Base-by-base conservation (phyloP, 768 basidiomycete species). In the Lactarius sp. region DNA sequence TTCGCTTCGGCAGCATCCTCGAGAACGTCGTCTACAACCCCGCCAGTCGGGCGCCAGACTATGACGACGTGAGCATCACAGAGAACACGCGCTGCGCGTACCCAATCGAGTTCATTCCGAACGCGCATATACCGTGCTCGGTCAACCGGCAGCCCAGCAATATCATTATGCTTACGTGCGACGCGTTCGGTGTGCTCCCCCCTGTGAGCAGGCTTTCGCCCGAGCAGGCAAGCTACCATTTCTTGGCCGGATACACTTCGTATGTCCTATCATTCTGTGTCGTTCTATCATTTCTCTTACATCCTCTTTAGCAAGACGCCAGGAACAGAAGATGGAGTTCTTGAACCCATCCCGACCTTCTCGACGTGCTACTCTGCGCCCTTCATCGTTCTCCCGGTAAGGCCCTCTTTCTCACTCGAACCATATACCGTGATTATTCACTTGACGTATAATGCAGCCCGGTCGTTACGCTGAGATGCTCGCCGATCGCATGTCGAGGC, bases 51-150 rank as follows among this genome's bases (percentile, higher is more conserved):
- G 71, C 77, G 27, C 89, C 97, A 55, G 95, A 99, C 77, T 99
- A 98, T 77, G 91, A 98, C 74, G 97, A 98, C 73, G 81, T 94
- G 69, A 81, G 87, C 75, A 98, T 98, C 77, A 99, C 97, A 12
- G 97, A 99, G 78, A 99, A 99, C 81, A 99, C 97, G 31, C 93
- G 97, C 54, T 99, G 97, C 76, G 95, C 96, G 33, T 98, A 99
- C 78, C 96, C 97, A 10, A 99, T 99, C 75, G 96, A 99, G 73
- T 92, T 80, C 79, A 98, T 99, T 69, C 87, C 91, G 66, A 95
- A 97, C 73, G 95, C 96, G 62, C 84, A 90, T 75, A 92, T 98
- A 70, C 96, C 96, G 33, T 98, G 96, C 77, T 70, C 85, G 49
- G 90, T 93, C 70, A 80, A 90, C 69, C 81, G 81, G 50, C 96